Evolutionary conservation across 495 filamentous ascomycete genomes (phyloP), one percentile per base, ranked within the genome.

Genomic region (Neurospora cerealis): DNA sequence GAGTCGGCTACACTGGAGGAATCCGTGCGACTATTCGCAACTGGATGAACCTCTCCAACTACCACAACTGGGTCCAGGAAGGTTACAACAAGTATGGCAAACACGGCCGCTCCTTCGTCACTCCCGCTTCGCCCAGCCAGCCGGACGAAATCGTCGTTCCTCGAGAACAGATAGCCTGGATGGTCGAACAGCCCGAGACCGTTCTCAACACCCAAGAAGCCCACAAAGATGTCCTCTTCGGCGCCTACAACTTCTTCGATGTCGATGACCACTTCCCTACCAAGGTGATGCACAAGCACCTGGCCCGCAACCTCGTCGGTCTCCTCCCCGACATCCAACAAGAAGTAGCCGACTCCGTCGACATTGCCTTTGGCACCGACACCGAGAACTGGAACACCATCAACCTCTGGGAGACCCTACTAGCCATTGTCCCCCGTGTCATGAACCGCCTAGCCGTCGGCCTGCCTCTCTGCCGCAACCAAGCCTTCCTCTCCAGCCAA

Each of bases 71-170:
- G 81, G 74, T 80, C 3, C 69, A 75, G 6, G 79, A 83, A 69
- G 81, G 81, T 10, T 82, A 82, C 48, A 73, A 79, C 48, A 82
- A 81, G 79, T 82, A 82, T 69, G 75, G 75, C 38, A 82, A 80
- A 73, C 69, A 83, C 15, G 78, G 72, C 69, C 76, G 72, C 46
- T 71, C 80, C 39, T 83, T 79, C 69, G 76, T 82, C 28, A 77
- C 79, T 10, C 81, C 79, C 17, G 75, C 78, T 1, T 74, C 79
- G 37, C 77, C 79, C 34, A 77, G 76, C 48, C 79, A 78, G 4
- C 78, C 80, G 1, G 66, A 74, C n/a, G 79, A 83, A 69, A 79
- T 83, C 28, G 80, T 83, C 39, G 73, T 83, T 1, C 80, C 81
- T 10, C 78, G 74, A 8, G 77, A 79, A 7, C 81, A 83, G 69